Evolutionary conservation across 1,284 basidiomycete species (phyloP), one percentile per base, ranked within the genome.

Genomic region (Leccinum pachyderme): DNA sequence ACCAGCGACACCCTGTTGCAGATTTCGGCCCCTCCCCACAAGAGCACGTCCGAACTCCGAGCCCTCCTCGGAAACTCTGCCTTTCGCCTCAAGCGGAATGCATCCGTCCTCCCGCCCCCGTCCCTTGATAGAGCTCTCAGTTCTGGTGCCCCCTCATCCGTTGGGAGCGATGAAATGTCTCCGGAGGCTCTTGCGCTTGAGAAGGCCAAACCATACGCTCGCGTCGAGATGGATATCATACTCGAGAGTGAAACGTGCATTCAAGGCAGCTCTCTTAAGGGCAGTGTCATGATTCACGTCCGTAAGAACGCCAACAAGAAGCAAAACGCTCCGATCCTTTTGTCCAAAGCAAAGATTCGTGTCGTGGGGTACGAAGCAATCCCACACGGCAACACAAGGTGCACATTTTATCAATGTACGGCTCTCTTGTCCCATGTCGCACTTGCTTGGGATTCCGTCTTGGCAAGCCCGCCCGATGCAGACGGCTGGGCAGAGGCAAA

Each of bases 321-420:
- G 56, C 56, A 55, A 27, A 73, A 47, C 2, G 45, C 79, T 0
- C 77, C 81, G 25, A 71, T 96, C 4, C 77, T 86, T 58, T 75
- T 97, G 6, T 86, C 86, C 27, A 86, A 82, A 51, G 92, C 87
- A 5, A 96, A 95, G 74, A 74, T 96, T 33, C 81, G 93, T 39
- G 79, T 96, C 13, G 81, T 97, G 49, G 95, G 95, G 1, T 96
- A 94, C 66, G 95, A 97, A 73, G 85, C 81, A 55, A 78, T 91
- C 49, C 77, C 83, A 0, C 77, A 81, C 37, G 77, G 81, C 56
- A 77, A 82, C 52, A 75, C 82, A 3, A 78, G 89, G n/a, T 86
- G 93, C 69, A 87, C 89, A 18, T 96, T 98, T 74, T 95, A 93
- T 71, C 91, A 94, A 63, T 84, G 85, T 63, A 83, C 88, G 5